Percentiles rank a stretch among this genome's conserved stretches.
Conservation (phyloP, 2,329 filamentous ascomycete genomes). For the Monosporascus sp. region DNA sequence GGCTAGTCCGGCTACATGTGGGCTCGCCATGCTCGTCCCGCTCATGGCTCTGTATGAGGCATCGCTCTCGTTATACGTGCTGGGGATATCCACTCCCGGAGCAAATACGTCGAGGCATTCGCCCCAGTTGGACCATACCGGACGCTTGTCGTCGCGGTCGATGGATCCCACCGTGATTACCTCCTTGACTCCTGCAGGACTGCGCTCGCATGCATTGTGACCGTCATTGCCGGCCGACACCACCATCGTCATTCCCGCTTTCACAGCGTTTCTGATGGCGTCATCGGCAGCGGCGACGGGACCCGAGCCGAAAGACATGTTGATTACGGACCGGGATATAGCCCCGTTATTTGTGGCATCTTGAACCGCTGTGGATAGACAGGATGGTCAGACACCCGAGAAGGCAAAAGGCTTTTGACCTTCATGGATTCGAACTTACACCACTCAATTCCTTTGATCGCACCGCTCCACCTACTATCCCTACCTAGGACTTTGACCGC, state of each 20-base stretch:
- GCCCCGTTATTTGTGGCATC: slow-evolving; percentile 15
- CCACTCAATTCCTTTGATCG: slow-evolving; percentile 21
- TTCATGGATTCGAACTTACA: slow-evolving; percentile 11
- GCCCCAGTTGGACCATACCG: slow-evolving; percentile 21
- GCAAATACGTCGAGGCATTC: slow-evolving; percentile 21
- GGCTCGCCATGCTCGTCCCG: slow-evolving; percentile 24
- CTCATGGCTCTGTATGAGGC: slow-evolving; percentile 11
- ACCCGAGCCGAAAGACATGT: slow-evolving; percentile 21
- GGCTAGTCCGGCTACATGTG: slow-evolving; percentile 21
- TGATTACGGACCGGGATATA: slow-evolving; percentile 21
- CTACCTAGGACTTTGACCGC: slow-evolving; percentile 21
- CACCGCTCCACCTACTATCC: slow-evolving; percentile 11
- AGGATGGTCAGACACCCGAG: slow-evolving; percentile 3
- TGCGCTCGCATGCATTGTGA: slow-evolving; percentile 17
- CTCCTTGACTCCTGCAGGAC: slow-evolving; percentile 17
- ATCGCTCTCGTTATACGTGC: slow-evolving; percentile 16
- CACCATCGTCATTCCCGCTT: slow-evolving; percentile 20
- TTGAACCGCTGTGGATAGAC: slow-evolving; percentile 14
- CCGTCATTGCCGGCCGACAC: slow-evolving; percentile 22
- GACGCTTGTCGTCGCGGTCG: slow-evolving; percentile 16
- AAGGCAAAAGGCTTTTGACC: not conserved
- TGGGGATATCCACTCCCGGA: slow-evolving; percentile 19
- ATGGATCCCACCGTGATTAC: slow-evolving; percentile 23
- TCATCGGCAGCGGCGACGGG: slow-evolving; percentile 15
- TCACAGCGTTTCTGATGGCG: slow-evolving; percentile 13